phyloP scores from a whole-genome alignment of 768 basidiomycete species.

The Mrakia gelida region DNA sequence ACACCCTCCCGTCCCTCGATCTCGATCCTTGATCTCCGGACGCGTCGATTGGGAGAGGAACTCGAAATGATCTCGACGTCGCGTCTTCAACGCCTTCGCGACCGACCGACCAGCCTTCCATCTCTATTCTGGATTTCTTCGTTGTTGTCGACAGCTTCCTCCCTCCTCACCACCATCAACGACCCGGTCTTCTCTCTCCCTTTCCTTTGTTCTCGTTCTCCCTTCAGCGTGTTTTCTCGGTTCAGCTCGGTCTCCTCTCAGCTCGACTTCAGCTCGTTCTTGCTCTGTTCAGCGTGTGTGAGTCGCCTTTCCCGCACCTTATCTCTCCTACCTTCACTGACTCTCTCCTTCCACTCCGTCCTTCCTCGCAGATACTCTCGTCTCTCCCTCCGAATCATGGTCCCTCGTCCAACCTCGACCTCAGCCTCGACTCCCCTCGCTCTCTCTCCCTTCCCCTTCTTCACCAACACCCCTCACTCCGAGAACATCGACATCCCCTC shows the following conservation, averaged over 20 bases:
- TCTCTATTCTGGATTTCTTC: neutral
- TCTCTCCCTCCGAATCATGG: neutral
- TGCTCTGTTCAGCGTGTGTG: neutral
- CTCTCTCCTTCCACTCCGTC: neutral
- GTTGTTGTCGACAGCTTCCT: neutral
- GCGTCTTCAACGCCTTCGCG: neutral
- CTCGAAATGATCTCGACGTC: neutral
- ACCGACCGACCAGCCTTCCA: neutral
- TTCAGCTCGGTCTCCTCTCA: conserved; percentile 1
- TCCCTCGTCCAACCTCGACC: neutral
- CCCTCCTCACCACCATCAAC: neutral
- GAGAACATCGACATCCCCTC: neutral
- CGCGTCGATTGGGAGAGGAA: neutral
- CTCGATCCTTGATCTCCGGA: neutral
- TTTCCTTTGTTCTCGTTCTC: neutral
- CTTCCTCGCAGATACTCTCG: neutral
- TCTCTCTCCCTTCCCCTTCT: neutral
- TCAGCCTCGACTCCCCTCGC: neutral
- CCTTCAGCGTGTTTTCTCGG: neutral
- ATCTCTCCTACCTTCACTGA: neutral
- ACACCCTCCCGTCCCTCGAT: neutral
- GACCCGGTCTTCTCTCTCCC: too few species aligned
- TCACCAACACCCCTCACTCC: neutral
- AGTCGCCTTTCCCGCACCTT: neutral
- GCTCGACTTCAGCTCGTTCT: neutral